These are phyloP conservation scores for Flagelloscypha sp. DNA, from an alignment of 768 basidiomycete species.

Conservation along the genomic window DNA sequence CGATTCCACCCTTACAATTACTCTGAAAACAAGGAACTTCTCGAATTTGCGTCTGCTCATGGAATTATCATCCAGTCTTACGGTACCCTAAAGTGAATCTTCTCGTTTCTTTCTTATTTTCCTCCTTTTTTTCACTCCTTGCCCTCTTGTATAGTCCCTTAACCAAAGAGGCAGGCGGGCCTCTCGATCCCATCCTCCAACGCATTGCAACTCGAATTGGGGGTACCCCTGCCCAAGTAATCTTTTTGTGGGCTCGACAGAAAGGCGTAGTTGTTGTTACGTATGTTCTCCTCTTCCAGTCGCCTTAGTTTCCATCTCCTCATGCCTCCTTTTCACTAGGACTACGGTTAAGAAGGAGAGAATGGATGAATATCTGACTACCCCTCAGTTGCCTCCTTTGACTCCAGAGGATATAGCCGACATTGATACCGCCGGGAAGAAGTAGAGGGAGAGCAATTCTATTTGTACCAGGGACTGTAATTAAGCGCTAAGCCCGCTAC, in stretches of 20 bases:
- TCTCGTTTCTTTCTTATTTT: slow-evolving; percentile 24
- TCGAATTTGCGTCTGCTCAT: slow-evolving; percentile 45
- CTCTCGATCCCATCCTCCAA: slow-evolving; percentile 49
- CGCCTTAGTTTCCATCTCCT: background rate
- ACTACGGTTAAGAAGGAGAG: slow-evolving; percentile 41
- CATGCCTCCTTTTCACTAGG: slow-evolving; percentile 17
- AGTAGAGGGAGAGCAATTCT: too few species aligned
- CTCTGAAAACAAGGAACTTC: slow-evolving; percentile 45
- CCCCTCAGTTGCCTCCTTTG: slow-evolving; percentile 39
- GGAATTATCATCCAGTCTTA: slow-evolving; percentile 61
- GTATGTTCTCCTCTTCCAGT: slow-evolving; percentile 25
- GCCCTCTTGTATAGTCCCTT: slow-evolving; percentile 39
- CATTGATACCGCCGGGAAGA: slow-evolving; percentile 55
- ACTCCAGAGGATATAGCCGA: slow-evolving; percentile 48
- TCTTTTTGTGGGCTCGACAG: slow-evolving; percentile 60
- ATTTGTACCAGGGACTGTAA: too few species aligned
- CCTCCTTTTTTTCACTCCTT: background rate
- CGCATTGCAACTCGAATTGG: slow-evolving; percentile 45
- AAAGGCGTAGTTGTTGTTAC: slow-evolving; percentile 66
- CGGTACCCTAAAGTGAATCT: slow-evolving; percentile 46
- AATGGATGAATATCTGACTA: slow-evolving; percentile 36
- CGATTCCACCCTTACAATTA: slow-evolving; percentile 67
- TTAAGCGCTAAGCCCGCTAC: too few species aligned
- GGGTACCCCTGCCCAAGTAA: slow-evolving; percentile 54
- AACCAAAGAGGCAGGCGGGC: slow-evolving; percentile 51